phyloP scores from a whole-genome alignment of 495 filamentous ascomycete genomes.

The Amphirosellinia nigrospora region DNA sequence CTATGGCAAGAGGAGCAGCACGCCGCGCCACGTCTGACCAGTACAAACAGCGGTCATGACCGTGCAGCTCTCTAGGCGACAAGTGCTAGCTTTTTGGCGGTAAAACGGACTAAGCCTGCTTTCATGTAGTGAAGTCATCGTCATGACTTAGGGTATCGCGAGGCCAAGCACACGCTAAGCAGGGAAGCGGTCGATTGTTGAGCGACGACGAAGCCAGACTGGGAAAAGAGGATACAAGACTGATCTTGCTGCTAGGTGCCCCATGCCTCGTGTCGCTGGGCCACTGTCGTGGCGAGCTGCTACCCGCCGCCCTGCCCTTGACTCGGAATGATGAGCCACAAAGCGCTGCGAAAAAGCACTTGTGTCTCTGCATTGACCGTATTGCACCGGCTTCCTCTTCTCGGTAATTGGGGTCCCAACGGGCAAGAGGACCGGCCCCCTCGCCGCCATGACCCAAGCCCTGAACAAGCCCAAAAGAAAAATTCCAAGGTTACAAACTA shows the following conservation, averaged over 20 bases:
- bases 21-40: constrained; percentile 26
- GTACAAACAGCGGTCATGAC: constrained; percentile 17
- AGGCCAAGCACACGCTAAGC: constrained; percentile 20
- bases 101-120: constrained; percentile 3
- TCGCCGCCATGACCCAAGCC: constrained; percentile 19
- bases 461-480: constrained; percentile 13
- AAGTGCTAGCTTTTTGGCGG: constrained; percentile 17
- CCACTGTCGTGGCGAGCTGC: constrained; percentile 23
- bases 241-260: constrained; percentile 3
- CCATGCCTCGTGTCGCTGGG: constrained; percentile 15
- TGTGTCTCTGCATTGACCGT: constrained; percentile 12
- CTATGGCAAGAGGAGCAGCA: constrained; percentile 26
- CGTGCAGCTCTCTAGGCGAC: constrained; percentile 10
- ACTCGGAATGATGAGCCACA: constrained; percentile 23
- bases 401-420: constrained; percentile 25
- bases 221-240: constrained; percentile 3
- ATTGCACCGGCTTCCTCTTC: constrained; percentile 24
- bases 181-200: constrained; percentile 7
- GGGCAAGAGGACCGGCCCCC: constrained; percentile 20
- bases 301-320: constrained; percentile 22
- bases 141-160: constrained; percentile 11
- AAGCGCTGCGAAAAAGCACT: constrained; percentile 1
- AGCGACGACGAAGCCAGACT: constrained; percentile 12
- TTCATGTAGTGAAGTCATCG: constrained; percentile 13
- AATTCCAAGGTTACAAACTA: constrained; percentile 19